These are phyloP conservation scores for Plasmodium chabaudi DNA, from an alignment of 169 alveolate species.

Conservation along the genomic window DNA sequence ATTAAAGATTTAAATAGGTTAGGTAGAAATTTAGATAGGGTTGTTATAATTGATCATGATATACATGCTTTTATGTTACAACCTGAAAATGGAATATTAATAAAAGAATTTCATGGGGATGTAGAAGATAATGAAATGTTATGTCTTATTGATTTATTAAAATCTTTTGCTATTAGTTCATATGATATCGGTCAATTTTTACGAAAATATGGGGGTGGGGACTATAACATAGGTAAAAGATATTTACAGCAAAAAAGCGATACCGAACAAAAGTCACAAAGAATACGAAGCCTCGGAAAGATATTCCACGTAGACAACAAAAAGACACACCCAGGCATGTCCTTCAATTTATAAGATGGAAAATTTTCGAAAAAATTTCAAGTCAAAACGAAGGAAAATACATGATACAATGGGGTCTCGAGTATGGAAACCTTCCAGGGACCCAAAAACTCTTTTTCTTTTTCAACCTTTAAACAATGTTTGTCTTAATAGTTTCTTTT, in stretches of 20 bases:
- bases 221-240: conserved; percentile 83
- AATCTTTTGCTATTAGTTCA: conserved; percentile 87
- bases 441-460: too few relatives aligned
- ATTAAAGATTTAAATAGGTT: conserved; percentile 87
- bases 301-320: conserved; percentile 62
- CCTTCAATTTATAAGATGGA: conserved; percentile 20
- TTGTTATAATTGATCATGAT: conserved; percentile 90
- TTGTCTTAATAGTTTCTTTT: too few relatives aligned
- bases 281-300: conserved; percentile 64
- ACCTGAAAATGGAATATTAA: conserved; percentile 87
- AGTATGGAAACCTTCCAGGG: too few relatives aligned
- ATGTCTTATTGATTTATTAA: conserved; percentile 85
- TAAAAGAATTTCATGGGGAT: conserved; percentile 88
- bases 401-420: too few relatives aligned
- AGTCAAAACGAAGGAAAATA: too few relatives aligned
- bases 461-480: too few relatives aligned
- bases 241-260: conserved; percentile 77
- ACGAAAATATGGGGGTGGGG: conserved; percentile 86
- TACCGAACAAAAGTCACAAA: conserved; percentile 65
- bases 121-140: conserved; percentile 88
- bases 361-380: too few relatives aligned
- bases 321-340: conserved; percentile 49
- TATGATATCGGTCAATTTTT: conserved; percentile 82
- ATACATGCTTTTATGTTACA: conserved; percentile 85
- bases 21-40: conserved; percentile 90